Evolutionary conservation across 1,139 yeast species (phyloP), one percentile per base, ranked within the genome.

Genomic region (Geotrichum europaeum): DNA sequence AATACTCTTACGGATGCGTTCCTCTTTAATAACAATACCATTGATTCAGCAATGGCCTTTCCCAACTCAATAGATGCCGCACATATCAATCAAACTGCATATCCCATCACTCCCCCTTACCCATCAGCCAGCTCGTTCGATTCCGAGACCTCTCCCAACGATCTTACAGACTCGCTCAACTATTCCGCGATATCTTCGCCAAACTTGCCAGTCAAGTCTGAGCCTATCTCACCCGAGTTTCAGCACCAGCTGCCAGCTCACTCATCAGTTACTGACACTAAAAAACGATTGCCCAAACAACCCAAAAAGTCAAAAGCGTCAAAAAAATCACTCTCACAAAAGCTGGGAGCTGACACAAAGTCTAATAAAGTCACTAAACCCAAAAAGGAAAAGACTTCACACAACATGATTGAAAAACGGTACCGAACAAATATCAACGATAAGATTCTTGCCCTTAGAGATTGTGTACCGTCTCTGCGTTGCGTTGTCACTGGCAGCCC

Each of bases 321-420:
- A 12, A 10, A 54, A 50, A 15, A 32, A 20, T 12, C 20, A 22
- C 13, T 13, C 25, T 49, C 24, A 56, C n/a, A n/a, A 49, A 54
- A 54, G 22, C 30, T 54, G 18, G 45, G 49, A 12, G 13, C 51
- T 34, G 64, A 62, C 51, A 61, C 66, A 25, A 65, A 64, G 55
- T 63, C 67, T 15, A 18, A n/a, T 61, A 70, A 66, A 59, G 66
- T 73, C 47, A 60, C 69, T n/a, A 73, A 73, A 62, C 75, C 72
- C 18, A 69, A 70, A 58, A 80, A 83, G 59, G 78, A 84, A 65
- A 81, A 82, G 68, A 80, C 86, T 13, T 84, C 90, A n/a, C 94
- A 87, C 73, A 87, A 87, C 69, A 81, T 87, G 82, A 86, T 87
- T 68, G 95, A 87, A 70, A 86, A 87, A 73, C 84, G 87, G 69